These are phyloP conservation scores for Paxillus rubicundulus DNA, from an alignment of 768 basidiomycete species.

Conservation along the genomic window DNA sequence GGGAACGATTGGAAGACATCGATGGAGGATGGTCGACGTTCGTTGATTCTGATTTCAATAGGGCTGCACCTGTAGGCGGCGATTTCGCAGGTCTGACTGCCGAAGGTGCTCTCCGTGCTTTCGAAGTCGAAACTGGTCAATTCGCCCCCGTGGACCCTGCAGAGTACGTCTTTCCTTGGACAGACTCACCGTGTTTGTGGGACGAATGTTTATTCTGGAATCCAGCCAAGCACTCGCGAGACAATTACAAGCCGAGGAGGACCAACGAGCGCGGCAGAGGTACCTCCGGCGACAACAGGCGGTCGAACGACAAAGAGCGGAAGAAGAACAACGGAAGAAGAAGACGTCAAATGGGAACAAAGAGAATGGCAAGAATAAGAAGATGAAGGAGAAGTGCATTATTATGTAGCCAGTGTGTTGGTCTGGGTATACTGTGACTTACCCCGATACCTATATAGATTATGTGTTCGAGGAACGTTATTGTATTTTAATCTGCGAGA, in stretches of 20 bases:
- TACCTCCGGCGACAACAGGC: conserved; percentile 33
- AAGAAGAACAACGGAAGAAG: conserved; percentile 25
- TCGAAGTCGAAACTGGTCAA: conserved; percentile 44
- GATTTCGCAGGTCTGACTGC: conserved; percentile 76
- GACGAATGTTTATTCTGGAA: conserved; percentile 2
- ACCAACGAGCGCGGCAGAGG: conserved; percentile 46
- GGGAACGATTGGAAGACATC: conserved; percentile 89
- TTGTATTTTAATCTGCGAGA: no score
- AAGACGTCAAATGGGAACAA: conserved; percentile 20
- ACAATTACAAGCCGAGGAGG: conserved; percentile 80
- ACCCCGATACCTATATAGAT: neutral
- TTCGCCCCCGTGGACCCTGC: conserved; percentile 44
- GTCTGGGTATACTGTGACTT: neutral
- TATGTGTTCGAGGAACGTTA: no score
- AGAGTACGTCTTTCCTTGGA: conserved; percentile 48
- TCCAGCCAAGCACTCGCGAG: conserved; percentile 65
- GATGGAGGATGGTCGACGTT: conserved; percentile 78
- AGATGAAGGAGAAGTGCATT: conserved; percentile 48
- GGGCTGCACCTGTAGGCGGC: conserved; percentile 68
- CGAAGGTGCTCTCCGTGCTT: conserved; percentile 53
- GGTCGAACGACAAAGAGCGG: conserved; percentile 16
- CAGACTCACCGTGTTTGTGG: neutral
- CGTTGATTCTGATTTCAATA: conserved; percentile 68
- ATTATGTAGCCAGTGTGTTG: conserved; percentile 47
- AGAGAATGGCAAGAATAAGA: conserved; percentile 36